These are phyloP conservation scores for Gastrolobium villosum DNA, from an alignment of 306 rosid genomes.

Conservation along the genomic window DNA sequence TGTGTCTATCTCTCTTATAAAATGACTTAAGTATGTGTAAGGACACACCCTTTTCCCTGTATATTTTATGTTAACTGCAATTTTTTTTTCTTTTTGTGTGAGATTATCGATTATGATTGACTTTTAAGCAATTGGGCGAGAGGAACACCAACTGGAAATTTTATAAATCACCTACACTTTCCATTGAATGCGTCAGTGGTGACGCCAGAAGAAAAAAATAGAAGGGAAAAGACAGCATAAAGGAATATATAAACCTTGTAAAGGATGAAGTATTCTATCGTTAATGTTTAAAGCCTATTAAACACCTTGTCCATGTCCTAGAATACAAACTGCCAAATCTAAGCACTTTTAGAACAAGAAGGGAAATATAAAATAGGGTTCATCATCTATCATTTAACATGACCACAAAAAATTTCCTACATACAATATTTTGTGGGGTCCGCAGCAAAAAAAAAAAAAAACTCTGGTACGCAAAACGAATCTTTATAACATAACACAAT, in stretches of 20 bases:
- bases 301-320: slow-evolving; percentile 8
- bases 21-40: too few species aligned
- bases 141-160: slow-evolving; percentile 33
- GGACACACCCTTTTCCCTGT: not conserved
- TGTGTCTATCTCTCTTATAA: too few species aligned
- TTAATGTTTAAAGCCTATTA: not conserved
- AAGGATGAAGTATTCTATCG: not conserved
- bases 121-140: slow-evolving; percentile 15
- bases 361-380: not conserved
- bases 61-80: not conserved
- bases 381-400: too few species aligned
- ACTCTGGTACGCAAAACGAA: too few species aligned
- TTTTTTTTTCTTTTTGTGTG: not conserved
- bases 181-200: slow-evolving; percentile 4
- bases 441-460: too few species aligned
- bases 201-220: slow-evolving; percentile 5
- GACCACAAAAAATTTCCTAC: too few species aligned
- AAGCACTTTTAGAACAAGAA: slow-evolving; percentile 26
- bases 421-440: too few species aligned
- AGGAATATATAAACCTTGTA: not conserved
- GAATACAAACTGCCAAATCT: slow-evolving; percentile 26
- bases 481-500: too few species aligned
- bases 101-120: slow-evolving; percentile 20
- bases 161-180: slow-evolving; percentile 27
- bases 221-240: slow-evolving; percentile 34